A percentile compares a stretch with the other conserved stretches of the same genome.
phyloP scores from a whole-genome alignment of 83 land plant genomes.

The Diphasiastrum complanatum region DNA sequence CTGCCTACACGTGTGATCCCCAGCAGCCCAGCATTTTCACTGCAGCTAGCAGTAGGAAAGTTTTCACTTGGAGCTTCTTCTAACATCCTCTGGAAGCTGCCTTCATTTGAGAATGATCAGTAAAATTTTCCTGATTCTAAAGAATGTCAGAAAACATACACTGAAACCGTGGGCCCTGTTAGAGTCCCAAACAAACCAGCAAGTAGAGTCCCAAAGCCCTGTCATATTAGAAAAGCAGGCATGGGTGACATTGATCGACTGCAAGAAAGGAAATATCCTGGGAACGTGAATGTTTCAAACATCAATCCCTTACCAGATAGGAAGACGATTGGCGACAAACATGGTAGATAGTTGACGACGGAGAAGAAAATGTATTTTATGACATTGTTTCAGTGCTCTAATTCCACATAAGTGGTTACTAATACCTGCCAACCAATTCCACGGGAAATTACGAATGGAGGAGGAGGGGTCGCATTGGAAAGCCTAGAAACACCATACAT shows the following conservation, averaged over 20 bases:
- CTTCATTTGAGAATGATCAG: not conserved
- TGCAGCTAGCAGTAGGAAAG: constrained; percentile 14
- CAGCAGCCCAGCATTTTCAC: constrained; percentile 84
- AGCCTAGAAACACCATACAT: constrained; percentile 64
- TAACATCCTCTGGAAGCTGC: not conserved
- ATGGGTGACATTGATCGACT: constrained; percentile 27
- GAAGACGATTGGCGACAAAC: no score
- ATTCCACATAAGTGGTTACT: not conserved
- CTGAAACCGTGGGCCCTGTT: constrained; percentile 79
- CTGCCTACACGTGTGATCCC: constrained; percentile 83
- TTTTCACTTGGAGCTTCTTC: not conserved
- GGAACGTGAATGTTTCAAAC: no score
- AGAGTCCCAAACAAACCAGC: constrained; percentile 88
- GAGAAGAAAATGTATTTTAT: no score
- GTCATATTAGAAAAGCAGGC: constrained; percentile 32
- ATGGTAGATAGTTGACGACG: no score
- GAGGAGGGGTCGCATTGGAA: constrained; percentile 77
- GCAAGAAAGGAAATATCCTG: not conserved
- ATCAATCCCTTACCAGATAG: no score
- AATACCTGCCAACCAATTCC: constrained; percentile 89
- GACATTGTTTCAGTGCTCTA: no score
- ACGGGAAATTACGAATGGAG: constrained; percentile 67
- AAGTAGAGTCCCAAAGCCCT: constrained; percentile 81
- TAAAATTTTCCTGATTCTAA: not conserved
- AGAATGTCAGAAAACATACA: constrained; percentile 47